Evolutionary conservation across 495 filamentous ascomycete genomes (phyloP), one percentile per base, ranked within the genome.

Genomic region (Xylaria longipes): DNA sequence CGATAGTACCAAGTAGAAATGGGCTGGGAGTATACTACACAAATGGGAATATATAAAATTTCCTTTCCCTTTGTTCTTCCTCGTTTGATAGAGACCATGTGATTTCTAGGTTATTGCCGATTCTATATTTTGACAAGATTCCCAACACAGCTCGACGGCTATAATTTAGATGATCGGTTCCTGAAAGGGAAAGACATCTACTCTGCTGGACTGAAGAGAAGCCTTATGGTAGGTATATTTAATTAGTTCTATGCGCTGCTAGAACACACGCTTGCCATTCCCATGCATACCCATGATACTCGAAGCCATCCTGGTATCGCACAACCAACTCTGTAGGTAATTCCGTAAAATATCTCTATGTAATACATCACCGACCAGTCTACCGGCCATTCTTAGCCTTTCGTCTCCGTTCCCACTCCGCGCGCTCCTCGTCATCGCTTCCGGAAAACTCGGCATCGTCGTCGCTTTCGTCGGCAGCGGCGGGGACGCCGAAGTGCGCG

Each of bases 401-500:
- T 60, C 82, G 78, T 66, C 80, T 80, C 67, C 82, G 77, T 76
- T 86, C 84, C 81, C 81, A 87, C 76, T 87, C 84, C 1, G 82
- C 84, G 43, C 82, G 80, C 77, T 87, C 84, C 72, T 86, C 84
- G 27, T 87, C 84, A 57, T 87, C 84, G 60, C 84, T 87, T 41
- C 84, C 84, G 5, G 83, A 85, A 64, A 87, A 87, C 78, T 87
- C 84, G 12, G 82, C 84, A 68, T 85, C 83, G 25, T 85, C 82
- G 58, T 85, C 84, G 9, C 78, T 76, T 7, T 66, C 73, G 9
- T 75, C 71, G n/a, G 65, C 52, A 5, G 45, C 72, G 7, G 52
- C 72, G 5, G 68, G 46, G 6, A 37, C 43, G 20, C 45, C 35
- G 2, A 70, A n/a, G 4, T 39, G 45, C 17, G 68, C 33, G 2